These are phyloP conservation scores for Epichloe amarillans DNA, from an alignment of 2,329 filamentous ascomycete genomes.

Conservation along the genomic window DNA sequence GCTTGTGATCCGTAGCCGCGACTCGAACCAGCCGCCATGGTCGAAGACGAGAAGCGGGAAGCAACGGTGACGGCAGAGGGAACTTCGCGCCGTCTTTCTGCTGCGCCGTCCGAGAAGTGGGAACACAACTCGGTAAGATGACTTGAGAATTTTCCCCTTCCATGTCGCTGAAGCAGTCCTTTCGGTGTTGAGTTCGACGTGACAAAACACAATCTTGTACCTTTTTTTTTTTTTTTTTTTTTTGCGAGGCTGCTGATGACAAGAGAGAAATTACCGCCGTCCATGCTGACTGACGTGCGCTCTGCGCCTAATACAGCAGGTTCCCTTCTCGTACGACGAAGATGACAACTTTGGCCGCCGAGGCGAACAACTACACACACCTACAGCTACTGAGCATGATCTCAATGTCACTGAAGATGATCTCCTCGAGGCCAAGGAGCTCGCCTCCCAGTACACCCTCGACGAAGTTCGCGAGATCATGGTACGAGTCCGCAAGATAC, in stretches of 20 bases:
- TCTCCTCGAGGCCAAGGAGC: constrained; percentile 30
- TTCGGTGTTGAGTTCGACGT: too few species aligned
- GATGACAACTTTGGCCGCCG: constrained; percentile 20
- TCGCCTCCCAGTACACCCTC: constrained; percentile 28
- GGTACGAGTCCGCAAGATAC: constrained; percentile 25
- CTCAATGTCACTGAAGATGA: constrained; percentile 34
- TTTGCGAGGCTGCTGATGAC: background rate
- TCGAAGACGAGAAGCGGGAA: constrained; percentile 17
- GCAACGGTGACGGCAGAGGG: constrained; percentile 11
- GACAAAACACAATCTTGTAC: background rate
- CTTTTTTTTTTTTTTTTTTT: background rate
- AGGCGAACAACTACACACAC: constrained; percentile 14
- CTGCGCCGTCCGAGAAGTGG: constrained; percentile 6
- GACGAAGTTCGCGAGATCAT: constrained; percentile 31
- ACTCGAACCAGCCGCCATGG: constrained; percentile 11
- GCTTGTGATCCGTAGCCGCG: background rate
- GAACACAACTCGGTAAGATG: constrained; percentile 6
- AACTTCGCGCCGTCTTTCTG: constrained; percentile 9
- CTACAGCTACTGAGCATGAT: constrained; percentile 20
- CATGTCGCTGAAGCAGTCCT: too few species aligned
- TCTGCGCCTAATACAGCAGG: constrained; percentile 10
- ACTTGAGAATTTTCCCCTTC: too few species aligned
- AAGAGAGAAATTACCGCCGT: background rate
- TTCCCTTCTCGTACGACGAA: constrained; percentile 27
- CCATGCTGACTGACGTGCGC: background rate